These are phyloP conservation scores for Cucurbita argyrosperma DNA, from an alignment of 306 rosid species.

Conservation along the genomic window DNA sequence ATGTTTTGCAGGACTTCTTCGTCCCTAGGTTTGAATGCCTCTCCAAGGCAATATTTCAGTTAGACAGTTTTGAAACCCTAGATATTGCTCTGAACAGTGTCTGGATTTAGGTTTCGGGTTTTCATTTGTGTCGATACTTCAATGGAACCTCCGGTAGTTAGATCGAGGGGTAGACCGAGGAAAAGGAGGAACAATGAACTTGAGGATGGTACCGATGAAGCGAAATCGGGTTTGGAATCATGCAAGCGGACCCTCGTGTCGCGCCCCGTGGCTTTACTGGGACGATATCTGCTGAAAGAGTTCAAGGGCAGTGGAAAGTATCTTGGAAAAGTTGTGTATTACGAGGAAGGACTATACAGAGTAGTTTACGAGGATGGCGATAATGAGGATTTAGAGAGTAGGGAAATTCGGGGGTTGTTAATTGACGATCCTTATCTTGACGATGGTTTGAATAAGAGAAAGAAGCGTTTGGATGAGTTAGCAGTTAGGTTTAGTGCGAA, in stretches of 20 bases:
- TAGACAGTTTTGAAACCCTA: conserved; percentile 10
- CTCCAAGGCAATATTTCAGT: conserved; percentile 3
- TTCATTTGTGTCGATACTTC: not conserved
- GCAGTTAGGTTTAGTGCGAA: conserved; percentile 10
- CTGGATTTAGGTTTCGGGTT: conserved; percentile 9
- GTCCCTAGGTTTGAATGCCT: conserved; percentile 16
- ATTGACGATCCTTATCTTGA: conserved; percentile 26
- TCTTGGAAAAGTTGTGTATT: conserved; percentile 62
- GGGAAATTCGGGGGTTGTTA: conserved; percentile 50
- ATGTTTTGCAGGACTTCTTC: conserved; percentile 15
- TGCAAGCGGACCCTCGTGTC: conserved; percentile 30
- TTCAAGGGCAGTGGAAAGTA: conserved; percentile 43
- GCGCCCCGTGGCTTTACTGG: conserved; percentile 38
- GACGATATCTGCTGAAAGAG: conserved; percentile 52
- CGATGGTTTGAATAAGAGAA: conserved; percentile 24
- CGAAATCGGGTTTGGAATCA: conserved; percentile 20
- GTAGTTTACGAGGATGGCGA: conserved; percentile 79
- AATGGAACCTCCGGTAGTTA: conserved; percentile 55
- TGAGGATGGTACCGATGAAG: conserved; percentile 17
- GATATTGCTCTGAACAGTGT: not conserved
- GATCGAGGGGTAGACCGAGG: conserved; percentile 89
- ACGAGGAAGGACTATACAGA: conserved; percentile 52
- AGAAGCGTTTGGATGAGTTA: conserved; percentile 28
- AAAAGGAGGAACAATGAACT: conserved; percentile 48
- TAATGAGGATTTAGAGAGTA: conserved; percentile 71